Percentiles rank a stretch among this genome's conserved stretches.
These are phyloP conservation scores for Macrolepiota albuminosa DNA, from an alignment of 768 basidiomycete species.

Conservation along the genomic window DNA sequence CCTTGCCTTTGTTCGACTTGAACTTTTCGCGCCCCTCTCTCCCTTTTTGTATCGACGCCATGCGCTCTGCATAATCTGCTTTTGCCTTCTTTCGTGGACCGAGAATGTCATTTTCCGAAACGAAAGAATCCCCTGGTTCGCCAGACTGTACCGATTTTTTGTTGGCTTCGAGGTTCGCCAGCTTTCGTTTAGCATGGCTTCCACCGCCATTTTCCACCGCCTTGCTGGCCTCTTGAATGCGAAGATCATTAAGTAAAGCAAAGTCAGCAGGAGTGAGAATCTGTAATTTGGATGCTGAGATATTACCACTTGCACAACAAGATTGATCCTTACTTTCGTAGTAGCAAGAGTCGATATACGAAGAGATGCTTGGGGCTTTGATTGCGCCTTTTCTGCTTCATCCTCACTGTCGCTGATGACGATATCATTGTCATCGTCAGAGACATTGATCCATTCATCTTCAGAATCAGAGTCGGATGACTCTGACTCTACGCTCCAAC, in stretches of 20 bases:
- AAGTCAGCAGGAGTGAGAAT: conserved; percentile 98
- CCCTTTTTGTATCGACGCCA: conserved; percentile 89
- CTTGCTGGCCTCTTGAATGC: conserved; percentile 69
- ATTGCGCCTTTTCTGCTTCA: conserved; percentile 55
- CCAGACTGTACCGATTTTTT: conserved; percentile 50
- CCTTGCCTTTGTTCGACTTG: conserved; percentile 87
- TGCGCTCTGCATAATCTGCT: conserved; percentile 88
- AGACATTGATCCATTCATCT: conserved; percentile 82
- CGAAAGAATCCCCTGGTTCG: conserved; percentile 52
- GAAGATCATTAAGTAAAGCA: conserved; percentile 83
- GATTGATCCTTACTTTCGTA: conserved; percentile 55
- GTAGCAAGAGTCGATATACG: conserved; percentile 69
- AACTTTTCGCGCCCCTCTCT: conserved; percentile 94
- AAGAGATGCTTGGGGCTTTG: conserved; percentile 23
- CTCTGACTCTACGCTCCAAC: conserved; percentile 85
- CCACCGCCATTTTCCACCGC: conserved; percentile 69
- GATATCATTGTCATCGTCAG: conserved; percentile 62
- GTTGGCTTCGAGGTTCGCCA: conserved; percentile 71
- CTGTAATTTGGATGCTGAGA: conserved; percentile 33
- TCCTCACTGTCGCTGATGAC: conserved; percentile 88
- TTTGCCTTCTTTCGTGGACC: conserved; percentile 93
- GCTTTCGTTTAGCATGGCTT: conserved; percentile 81
- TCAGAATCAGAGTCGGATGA: conserved; percentile 52
- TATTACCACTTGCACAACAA: neutral
- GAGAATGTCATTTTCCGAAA: conserved; percentile 89